Evolutionary conservation across 805 yeast genomes (phyloP).

Genomic region (Barnettozyma sucrosica): DNA sequence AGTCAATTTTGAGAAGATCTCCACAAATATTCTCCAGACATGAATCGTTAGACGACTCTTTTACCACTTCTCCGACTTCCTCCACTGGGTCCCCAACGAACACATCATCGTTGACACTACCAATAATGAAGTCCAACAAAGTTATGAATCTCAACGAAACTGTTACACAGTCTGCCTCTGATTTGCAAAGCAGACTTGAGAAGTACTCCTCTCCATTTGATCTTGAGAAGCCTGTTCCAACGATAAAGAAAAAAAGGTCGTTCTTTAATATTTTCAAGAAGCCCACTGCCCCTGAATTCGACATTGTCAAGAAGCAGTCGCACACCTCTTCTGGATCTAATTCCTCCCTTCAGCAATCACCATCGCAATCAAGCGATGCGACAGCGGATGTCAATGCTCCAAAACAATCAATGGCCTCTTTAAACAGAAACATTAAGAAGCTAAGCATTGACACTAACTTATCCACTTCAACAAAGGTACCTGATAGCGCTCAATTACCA

Average conservation of each 20-base stretch:
- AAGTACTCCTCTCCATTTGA: slow-evolving; percentile 8
- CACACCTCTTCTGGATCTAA: neutral
- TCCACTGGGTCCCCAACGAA: neutral
- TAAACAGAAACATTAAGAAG: slow-evolving; percentile 11
- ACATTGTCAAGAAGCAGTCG: slow-evolving; percentile 18
- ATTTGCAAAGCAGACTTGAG: slow-evolving; percentile 8
- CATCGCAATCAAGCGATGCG: neutral
- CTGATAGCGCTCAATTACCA: slow-evolving; percentile 5
- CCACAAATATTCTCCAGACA: slow-evolving; percentile 15
- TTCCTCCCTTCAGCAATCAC: neutral
- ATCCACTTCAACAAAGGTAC: neutral
- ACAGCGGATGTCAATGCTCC: neutral
- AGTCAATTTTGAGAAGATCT: slow-evolving; percentile 14
- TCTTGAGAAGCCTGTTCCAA: slow-evolving; percentile 8
- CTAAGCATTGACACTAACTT: slow-evolving; percentile 8
- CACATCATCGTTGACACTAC: neutral
- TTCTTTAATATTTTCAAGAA: slow-evolving; percentile 22
- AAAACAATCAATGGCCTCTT: slow-evolving; percentile 9
- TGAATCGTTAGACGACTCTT: slow-evolving; percentile 13
- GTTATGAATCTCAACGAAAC: slow-evolving; percentile 1
- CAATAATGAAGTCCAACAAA: neutral
- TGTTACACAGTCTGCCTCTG: slow-evolving; percentile 7
- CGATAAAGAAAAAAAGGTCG: slow-evolving; percentile 20
- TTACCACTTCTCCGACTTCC: neutral
- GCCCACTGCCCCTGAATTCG: slow-evolving; percentile 20